phyloP scores from a whole-genome alignment of 371 early-diverging fungal species.

The Actinomucor elegans region DNA sequence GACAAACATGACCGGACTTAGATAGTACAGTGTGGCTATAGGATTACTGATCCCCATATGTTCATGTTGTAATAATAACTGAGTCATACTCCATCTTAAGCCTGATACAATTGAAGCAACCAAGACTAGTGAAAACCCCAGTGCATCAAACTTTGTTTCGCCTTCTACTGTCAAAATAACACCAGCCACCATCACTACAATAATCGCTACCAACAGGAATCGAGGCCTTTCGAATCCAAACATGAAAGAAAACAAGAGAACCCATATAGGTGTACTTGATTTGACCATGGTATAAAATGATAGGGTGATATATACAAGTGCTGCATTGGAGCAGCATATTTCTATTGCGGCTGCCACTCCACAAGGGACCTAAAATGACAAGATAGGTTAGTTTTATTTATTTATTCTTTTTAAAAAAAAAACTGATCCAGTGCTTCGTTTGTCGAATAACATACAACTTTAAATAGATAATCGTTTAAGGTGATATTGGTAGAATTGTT shows the following conservation, averaged over 20 bases:
- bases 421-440: too few relatives aligned
- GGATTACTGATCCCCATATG: conserved; percentile 69
- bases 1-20: conserved; percentile 69
- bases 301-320: conserved; percentile 79
- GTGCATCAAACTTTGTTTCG: conserved; percentile 69
- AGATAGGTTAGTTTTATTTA: background rate
- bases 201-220: conserved; percentile 63
- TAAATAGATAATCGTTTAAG: conserved; percentile 46
- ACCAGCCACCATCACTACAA: conserved; percentile 77
- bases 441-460: conserved; percentile 42
- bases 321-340: conserved; percentile 86
- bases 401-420: background rate
- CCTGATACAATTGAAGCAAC: conserved; percentile 79
- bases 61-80: conserved; percentile 72
- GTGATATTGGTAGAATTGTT: conserved; percentile 22
- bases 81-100: conserved; percentile 81
- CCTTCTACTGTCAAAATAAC: conserved; percentile 81
- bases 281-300: conserved; percentile 95
- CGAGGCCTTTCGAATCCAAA: conserved; percentile 81
- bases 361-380: conserved; percentile 74
- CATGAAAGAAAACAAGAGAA: conserved; percentile 84
- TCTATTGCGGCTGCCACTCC: conserved; percentile 88
- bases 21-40: conserved; percentile 71
- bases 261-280: conserved; percentile 84
- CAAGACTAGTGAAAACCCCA: conserved; percentile 66